Conservation (phyloP, 2,329 filamentous ascomycete species). For the Colletotrichum orbiculare region DNA sequence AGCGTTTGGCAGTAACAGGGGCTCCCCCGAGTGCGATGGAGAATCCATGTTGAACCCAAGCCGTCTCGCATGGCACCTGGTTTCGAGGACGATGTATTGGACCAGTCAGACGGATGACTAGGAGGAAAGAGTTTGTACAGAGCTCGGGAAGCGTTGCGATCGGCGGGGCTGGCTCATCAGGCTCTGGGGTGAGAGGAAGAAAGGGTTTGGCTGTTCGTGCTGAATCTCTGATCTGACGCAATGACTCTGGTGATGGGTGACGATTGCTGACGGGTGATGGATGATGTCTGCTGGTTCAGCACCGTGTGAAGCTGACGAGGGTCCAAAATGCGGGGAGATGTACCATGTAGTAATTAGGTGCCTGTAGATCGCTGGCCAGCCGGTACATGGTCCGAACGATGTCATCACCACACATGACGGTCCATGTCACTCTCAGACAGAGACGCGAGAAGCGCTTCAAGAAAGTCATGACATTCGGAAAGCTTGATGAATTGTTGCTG, state of each 20-base stretch:
- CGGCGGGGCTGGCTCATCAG: constrained; percentile 23
- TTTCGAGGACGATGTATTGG: constrained; percentile 9
- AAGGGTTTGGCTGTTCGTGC: neutral
- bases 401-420: constrained; percentile 10
- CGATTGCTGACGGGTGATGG: too few species aligned
- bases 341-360: too few species aligned
- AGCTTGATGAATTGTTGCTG: too few species aligned
- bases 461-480: too few species aligned
- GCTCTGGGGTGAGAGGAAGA: neutral
- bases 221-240: constrained; percentile 27
- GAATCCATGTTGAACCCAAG: constrained; percentile 24
- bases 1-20: constrained; percentile 11
- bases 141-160: constrained; percentile 27
- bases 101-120: constrained; percentile 11
- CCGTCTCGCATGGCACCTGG: constrained; percentile 15
- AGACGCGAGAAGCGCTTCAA: too few species aligned
- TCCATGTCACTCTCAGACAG: neutral
- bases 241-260: constrained; percentile 6
- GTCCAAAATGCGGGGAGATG: too few species aligned
- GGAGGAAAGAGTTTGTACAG: neutral
- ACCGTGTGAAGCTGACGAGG: constrained; percentile 2
- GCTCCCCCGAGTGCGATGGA: constrained; percentile 13
- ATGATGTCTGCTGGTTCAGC: neutral
- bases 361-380: too few species aligned
- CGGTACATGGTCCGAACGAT: constrained; percentile 3